Evolutionary conservation across 2,329 filamentous ascomycete genomes (phyloP).

Genomic region (Mycosphaerelloides madeirae): DNA sequence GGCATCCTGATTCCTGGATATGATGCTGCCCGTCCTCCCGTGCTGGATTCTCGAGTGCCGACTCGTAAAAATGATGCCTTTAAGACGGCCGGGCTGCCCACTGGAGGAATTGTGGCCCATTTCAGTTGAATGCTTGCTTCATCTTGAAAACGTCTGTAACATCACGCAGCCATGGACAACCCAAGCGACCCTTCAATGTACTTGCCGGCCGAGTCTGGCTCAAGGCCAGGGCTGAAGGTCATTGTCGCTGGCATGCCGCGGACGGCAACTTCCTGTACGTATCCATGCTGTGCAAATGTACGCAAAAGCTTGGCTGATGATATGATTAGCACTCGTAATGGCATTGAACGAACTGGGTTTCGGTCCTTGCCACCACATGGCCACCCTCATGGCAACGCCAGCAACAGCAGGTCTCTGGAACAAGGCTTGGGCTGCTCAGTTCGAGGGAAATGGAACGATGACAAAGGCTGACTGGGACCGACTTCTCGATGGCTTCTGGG

Average conservation of each 20-base stretch:
- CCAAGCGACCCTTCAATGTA: no score
- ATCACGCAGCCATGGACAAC: no score
- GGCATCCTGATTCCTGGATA: no score
- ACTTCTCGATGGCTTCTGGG: not conserved
- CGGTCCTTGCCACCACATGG: not conserved
- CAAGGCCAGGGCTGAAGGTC: not conserved
- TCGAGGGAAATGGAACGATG: not conserved
- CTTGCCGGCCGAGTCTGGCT: no score
- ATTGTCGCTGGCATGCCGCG: not conserved
- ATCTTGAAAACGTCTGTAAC: no score
- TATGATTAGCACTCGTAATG: not conserved
- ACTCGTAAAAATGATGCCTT: no score
- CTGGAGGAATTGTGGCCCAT: no score
- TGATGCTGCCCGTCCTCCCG: no score
- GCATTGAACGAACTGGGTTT: not conserved
- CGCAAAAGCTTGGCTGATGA: not conserved
- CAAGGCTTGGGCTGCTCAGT: not conserved
- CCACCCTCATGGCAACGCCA: no score
- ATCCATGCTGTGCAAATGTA: not conserved
- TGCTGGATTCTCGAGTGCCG: no score
- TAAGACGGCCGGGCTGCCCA: no score
- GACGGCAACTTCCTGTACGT: not conserved
- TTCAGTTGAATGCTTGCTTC: no score
- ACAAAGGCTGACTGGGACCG: not conserved
- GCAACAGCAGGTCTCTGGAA: not conserved